Evolutionary conservation across 2,329 filamentous ascomycete species (phyloP).

Genomic region (Microdochium paspali): DNA sequence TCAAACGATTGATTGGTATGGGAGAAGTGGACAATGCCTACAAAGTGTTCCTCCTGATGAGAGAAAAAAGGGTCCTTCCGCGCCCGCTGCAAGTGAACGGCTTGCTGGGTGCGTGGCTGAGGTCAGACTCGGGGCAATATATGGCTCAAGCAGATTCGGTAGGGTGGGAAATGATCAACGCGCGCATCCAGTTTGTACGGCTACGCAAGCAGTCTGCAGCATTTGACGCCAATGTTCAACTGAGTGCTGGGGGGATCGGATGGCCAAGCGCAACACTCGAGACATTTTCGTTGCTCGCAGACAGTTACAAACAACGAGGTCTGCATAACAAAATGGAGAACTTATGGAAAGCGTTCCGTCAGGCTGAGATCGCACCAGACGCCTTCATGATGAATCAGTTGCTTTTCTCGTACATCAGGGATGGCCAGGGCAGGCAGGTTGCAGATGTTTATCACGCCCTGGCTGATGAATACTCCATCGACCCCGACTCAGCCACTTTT

Average conservation of each 20-base stretch:
- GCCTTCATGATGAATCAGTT: slow-evolving; percentile 74
- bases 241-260: slow-evolving; percentile 20
- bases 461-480: slow-evolving; percentile 34
- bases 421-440: slow-evolving; percentile 44
- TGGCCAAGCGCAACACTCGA: slow-evolving; percentile 59
- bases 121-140: slow-evolving; percentile 45
- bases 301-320: slow-evolving; percentile 58
- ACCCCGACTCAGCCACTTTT: slow-evolving; percentile 61
- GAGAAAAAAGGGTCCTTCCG: slow-evolving; percentile 55
- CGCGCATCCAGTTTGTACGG: slow-evolving; percentile 55
- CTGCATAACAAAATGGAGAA: slow-evolving; percentile 47
- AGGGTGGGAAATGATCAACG: slow-evolving; percentile 68
- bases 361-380: slow-evolving; percentile 57
- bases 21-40: slow-evolving; percentile 62
- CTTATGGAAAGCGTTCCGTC: slow-evolving; percentile 52
- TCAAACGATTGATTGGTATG: slow-evolving; percentile 71
- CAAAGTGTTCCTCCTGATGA: slow-evolving; percentile 69
- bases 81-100: slow-evolving; percentile 74
- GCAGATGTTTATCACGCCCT: slow-evolving; percentile 46
- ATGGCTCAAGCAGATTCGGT: slow-evolving; percentile 55
- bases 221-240: slow-evolving; percentile 14
- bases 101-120: slow-evolving; percentile 69
- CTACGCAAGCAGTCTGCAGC: slow-evolving; percentile 24
- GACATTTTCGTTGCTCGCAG: slow-evolving; percentile 67
- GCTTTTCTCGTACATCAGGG: slow-evolving; percentile 55